Conservation (phyloP, 768 basidiomycete species). For the Lactifluus echinatus region DNA sequence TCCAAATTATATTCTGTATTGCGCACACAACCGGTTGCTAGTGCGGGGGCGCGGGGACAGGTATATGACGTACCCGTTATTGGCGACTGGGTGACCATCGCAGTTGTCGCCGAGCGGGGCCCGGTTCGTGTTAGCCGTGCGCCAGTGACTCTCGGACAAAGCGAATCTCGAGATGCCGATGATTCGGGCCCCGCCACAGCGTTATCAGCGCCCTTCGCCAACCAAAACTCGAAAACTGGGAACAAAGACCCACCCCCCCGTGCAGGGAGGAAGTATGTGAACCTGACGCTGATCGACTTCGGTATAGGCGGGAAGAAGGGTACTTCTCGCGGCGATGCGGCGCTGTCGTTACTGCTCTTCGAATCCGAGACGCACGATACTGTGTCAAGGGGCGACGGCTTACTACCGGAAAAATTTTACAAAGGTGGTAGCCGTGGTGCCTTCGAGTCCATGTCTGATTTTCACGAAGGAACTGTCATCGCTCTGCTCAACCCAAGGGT, state of each 20-base stretch:
- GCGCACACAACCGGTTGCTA: slow-evolving; percentile 62
- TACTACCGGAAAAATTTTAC: slow-evolving; percentile 55
- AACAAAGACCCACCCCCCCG: slow-evolving; percentile 30
- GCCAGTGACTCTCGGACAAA: slow-evolving; percentile 43
- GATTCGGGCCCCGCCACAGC: slow-evolving; percentile 9
- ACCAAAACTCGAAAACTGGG: slow-evolving; percentile 10
- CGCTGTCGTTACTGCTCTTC: slow-evolving; percentile 77
- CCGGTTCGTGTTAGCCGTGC: slow-evolving; percentile 65
- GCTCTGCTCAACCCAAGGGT: slow-evolving; percentile 84
- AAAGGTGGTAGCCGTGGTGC: slow-evolving; percentile 88
- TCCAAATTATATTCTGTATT: slow-evolving; percentile 84
- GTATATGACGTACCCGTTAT: slow-evolving; percentile 87
- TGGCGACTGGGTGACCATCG: slow-evolving; percentile 94
- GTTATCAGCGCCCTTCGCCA: neutral
- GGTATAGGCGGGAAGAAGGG: slow-evolving; percentile 53
- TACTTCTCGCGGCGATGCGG: slow-evolving; percentile 71
- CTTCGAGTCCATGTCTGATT: slow-evolving; percentile 78
- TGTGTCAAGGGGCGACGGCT: slow-evolving; percentile 42
- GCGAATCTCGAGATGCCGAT: slow-evolving; percentile 33
- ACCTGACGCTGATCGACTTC: slow-evolving; percentile 77
- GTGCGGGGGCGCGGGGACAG: slow-evolving; percentile 27
- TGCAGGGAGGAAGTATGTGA: slow-evolving; percentile 73
- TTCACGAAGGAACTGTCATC: slow-evolving; percentile 84
- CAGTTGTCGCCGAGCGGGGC: slow-evolving; percentile 88
- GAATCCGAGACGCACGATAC: slow-evolving; percentile 71